phyloP scores from a whole-genome alignment of 75 land plant species.

The Adiantum capillusveneris region DNA sequence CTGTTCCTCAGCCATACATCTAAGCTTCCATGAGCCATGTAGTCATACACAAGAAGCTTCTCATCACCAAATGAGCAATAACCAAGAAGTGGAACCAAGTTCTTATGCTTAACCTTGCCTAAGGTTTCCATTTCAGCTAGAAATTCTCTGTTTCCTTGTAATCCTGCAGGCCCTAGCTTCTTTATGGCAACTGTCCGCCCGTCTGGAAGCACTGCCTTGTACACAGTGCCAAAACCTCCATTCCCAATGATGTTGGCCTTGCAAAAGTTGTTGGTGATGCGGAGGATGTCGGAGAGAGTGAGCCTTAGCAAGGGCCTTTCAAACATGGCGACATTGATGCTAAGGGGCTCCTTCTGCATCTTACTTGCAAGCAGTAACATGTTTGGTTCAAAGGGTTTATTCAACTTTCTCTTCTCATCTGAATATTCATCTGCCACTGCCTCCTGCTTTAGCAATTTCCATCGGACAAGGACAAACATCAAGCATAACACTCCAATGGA shows the following conservation, averaged over 20 bases:
- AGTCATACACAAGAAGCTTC: conserved; percentile 40
- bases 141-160: conserved; percentile 38
- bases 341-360: conserved; percentile 26
- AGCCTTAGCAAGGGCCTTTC: conserved; percentile 39
- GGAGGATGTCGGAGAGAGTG: conserved; percentile 32
- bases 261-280: conserved; percentile 34
- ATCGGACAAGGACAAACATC: conserved; percentile 14
- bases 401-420: conserved; percentile 27
- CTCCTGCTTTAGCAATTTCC: conserved; percentile 11
- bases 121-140: conserved; percentile 45
- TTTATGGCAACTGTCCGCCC: conserved; percentile 35
- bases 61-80: conserved; percentile 48
- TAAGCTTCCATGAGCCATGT: conserved; percentile 34
- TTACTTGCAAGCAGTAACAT: conserved; percentile 7
- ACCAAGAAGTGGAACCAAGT: conserved; percentile 34
- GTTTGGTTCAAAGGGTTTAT: conserved; percentile 11
- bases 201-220: conserved; percentile 32
- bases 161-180: conserved; percentile 24
- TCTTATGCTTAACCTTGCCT: conserved; percentile 41
- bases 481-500: conserved; percentile 12
- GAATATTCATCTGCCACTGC: not conserved
- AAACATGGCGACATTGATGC: conserved; percentile 46
- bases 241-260: conserved; percentile 40
- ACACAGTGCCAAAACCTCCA: conserved; percentile 42
- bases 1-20: conserved; percentile 40